These are phyloP conservation scores for Rhynchosporium secalis DNA, from an alignment of 2,329 filamentous ascomycete genomes.

Conservation along the genomic window DNA sequence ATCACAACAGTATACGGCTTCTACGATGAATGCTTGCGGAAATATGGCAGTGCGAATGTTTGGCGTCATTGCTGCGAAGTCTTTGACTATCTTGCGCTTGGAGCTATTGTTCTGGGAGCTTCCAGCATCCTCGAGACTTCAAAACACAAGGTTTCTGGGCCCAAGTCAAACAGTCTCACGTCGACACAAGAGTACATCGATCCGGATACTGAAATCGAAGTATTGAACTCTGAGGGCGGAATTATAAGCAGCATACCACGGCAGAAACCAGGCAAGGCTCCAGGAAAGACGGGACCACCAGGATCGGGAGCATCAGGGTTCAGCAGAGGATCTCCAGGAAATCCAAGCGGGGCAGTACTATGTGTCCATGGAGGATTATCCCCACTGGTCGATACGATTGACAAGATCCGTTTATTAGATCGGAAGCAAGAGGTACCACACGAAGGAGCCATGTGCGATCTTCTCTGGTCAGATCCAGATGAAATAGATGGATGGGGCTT, in stretches of 20 bases:
- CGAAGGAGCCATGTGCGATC: conserved; percentile 97
- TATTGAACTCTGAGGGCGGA: conserved; percentile 80
- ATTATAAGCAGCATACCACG: conserved; percentile 73
- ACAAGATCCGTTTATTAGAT: conserved; percentile 93
- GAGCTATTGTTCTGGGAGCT: conserved; percentile 93
- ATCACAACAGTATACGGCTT: conserved; percentile 98
- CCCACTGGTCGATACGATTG: conserved; percentile 87
- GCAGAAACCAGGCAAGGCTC: conserved; percentile 43
- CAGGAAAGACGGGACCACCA: conserved; percentile 66
- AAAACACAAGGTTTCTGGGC: conserved; percentile 43
- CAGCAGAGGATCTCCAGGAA: conserved; percentile 62
- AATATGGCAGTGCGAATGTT: conserved; percentile 95
- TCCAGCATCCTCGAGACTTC: conserved; percentile 58
- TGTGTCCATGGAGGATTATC: conserved; percentile 95
- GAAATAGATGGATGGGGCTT: conserved; percentile 97
- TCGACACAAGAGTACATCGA: conserved; percentile 53
- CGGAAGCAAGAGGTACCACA: conserved; percentile 98
- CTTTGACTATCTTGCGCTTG: conserved; percentile 97
- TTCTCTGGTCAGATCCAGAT: conserved; percentile 97
- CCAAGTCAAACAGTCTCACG: conserved; percentile 50
- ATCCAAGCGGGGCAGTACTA: conserved; percentile 78
- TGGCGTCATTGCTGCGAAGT: conserved; percentile 98
- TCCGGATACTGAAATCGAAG: conserved; percentile 86
- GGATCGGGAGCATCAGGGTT: conserved; percentile 77
- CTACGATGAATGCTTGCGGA: conserved; percentile 94